Base-by-base conservation (phyloP, 352 stramenopile species). In the Globisporangium alternatum region DNA sequence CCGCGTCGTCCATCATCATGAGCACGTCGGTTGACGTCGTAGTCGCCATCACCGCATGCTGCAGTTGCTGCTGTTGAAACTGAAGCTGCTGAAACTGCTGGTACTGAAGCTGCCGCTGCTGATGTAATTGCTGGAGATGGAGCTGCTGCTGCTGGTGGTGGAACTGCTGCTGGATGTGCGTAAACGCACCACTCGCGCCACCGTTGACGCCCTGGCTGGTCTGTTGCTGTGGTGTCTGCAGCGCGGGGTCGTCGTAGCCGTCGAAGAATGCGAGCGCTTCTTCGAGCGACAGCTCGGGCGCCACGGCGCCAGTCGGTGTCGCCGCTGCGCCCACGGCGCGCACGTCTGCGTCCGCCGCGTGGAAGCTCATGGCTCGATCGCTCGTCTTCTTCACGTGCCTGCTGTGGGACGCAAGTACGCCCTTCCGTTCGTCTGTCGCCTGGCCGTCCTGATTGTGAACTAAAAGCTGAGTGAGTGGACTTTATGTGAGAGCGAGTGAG, bases 191-290 rank as follows among this genome's bases (percentile, higher is more conserved):
- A 12, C 21, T 35, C 4, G 49, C 15, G 17, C 15, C 43, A 21
- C 47, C 22, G 10, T 1, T 15, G 41, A 17, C 44, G 60, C 37
- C 43, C 21, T 45, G n/a, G 19, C 5, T 56, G 57, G 35, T 43
- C 21, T 31, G 49, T 2, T 25, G 25, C 7, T n/a, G 48, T 30
- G 19, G 57, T 48, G 15, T 56, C 2, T 51, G 58, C 25, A 33
- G 39, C 39, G 35, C 25, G 15, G 35, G 62, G 15, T 67, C 54
- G 25, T 67, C 62, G 45, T 53, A 67, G 62, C 54, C 53, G 54
- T 67, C 62, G 30, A 67, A 67, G 62, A 67, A 67, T 44, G 62
- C 62, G 54, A 67, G 62, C 41, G 62, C 62, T 52, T 67, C 62
- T 62, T 67, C 62, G 43, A 67, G 54, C 44, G 62, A 67, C 31